Percentiles rank a stretch among this genome's conserved stretches.
Conservation (phyloP, 306 rosid genomes). For the Dalbergia oliveri region DNA sequence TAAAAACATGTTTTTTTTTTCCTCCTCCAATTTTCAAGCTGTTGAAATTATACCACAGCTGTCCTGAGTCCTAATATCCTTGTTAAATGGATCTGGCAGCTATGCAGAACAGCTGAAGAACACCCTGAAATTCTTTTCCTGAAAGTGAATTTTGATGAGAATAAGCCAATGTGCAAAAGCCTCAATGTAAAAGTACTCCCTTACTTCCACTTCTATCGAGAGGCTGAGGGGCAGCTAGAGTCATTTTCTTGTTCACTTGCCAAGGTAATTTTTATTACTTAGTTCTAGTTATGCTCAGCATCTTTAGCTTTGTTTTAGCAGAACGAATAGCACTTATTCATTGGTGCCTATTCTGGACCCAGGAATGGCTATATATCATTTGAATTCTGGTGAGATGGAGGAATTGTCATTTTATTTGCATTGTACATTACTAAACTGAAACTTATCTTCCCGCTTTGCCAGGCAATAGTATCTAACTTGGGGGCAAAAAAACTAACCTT, state of each 20-base stretch:
- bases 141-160: slow-evolving; percentile 97
- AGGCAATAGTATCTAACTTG: background rate
- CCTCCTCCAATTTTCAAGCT: background rate
- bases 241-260: slow-evolving; percentile 98
- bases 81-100: slow-evolving; percentile 66
- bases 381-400: background rate
- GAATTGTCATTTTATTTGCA: background rate
- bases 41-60: slow-evolving; percentile 35
- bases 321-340: background rate
- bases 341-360: slow-evolving; percentile 23
- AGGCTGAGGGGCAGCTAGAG: slow-evolving; percentile 92
- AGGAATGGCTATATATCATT: slow-evolving; percentile 3
- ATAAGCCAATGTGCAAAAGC: slow-evolving; percentile 97
- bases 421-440: slow-evolving; percentile 8
- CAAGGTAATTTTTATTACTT: slow-evolving; percentile 66
- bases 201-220: slow-evolving; percentile 95
- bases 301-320: slow-evolving; percentile 16
- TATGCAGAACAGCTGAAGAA: slow-evolving; percentile 95
- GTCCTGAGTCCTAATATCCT: slow-evolving; percentile 32
- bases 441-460: slow-evolving; percentile 28
- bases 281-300: slow-evolving; percentile 35
- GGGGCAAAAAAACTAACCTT: background rate
- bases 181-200: slow-evolving; percentile 97
- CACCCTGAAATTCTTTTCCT: slow-evolving; percentile 87
- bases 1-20: background rate